These are phyloP conservation scores for Colletotrichum sp. DNA, from an alignment of 2,329 filamentous ascomycete species.

Conservation along the genomic window DNA sequence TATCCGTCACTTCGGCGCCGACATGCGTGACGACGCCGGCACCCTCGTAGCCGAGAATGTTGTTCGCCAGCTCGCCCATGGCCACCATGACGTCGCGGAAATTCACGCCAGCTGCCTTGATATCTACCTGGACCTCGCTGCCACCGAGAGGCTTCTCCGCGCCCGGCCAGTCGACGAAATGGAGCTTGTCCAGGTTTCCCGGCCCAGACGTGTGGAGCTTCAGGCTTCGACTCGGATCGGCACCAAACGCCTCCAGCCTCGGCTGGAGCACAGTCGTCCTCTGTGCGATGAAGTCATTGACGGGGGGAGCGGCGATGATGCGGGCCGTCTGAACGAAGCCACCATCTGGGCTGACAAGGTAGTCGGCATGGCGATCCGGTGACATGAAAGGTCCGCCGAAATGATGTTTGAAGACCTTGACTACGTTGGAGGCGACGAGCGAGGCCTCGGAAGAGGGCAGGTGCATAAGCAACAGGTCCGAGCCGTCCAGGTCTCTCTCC, in stretches of 20 bases:
- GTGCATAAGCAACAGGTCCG: background rate
- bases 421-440: background rate
- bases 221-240: slow-evolving; percentile 14
- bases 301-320: background rate
- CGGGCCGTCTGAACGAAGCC: background rate
- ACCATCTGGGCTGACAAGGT: background rate
- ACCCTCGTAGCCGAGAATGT: slow-evolving; percentile 29
- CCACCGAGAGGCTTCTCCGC: slow-evolving; percentile 15
- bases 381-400: background rate
- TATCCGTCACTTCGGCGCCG: slow-evolving; percentile 18
- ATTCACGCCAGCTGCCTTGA: slow-evolving; percentile 35
- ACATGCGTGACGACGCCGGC: slow-evolving; percentile 24
- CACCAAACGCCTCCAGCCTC: background rate
- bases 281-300: background rate
- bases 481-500: slow-evolving; percentile 1
- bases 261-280: background rate
- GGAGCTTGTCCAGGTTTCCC: slow-evolving; percentile 28
- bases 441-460: background rate
- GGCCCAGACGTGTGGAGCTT: slow-evolving; percentile 25
- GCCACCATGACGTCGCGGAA: slow-evolving; percentile 40
- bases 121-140: slow-evolving; percentile 34
- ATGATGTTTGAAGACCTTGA: background rate
- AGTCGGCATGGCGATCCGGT: background rate
- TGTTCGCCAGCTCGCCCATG: slow-evolving; percentile 27
- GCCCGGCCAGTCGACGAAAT: slow-evolving; percentile 29